Base-by-base conservation (phyloP, 495 filamentous ascomycete genomes). In the Pseudoneurospora amorphoporcata region DNA sequence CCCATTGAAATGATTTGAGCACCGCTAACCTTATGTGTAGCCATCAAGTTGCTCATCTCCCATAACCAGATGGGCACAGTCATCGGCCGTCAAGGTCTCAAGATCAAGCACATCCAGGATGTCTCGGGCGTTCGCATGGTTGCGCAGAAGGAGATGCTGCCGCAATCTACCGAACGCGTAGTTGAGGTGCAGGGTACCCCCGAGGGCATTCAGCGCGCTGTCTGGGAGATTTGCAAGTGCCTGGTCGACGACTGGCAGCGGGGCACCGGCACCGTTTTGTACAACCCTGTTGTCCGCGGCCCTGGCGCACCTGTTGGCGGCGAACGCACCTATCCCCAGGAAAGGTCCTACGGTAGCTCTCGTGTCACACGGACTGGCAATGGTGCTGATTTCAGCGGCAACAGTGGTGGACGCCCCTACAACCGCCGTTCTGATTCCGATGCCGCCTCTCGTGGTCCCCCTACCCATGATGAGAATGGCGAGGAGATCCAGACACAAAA, bases 61-160 rank as follows among this genome's bases (percentile, higher is more conserved):
- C 95, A 99, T 84, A 98, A 98, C 80, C 96, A 99, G 82, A 99
- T 99, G 95, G 95, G 95, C 70, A 98, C 95, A 74, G 97, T 99
- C 82, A 99, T 99, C 76, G 95, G 95, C 74, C 91, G 94, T 70
- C 91, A 94, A 84, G 95, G 95, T 61, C 87, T 97, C 73, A 98
- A 98, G 86, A 99, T 99, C 86, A 99, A 99, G 87, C 92, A 97
- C 81, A 99, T 99, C 76, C 95, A 99, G 81, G 96, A 99, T 83
- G 90, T 90, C 12, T 98, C 96, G 3, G 94, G 94, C 74, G 95
- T 98, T 72, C 93, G 95, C 76, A 98, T 99, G 95, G 94, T 98
- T 40, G 95, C 95, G 68, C 94, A 98, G 81, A 99, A 99, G 84
- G 95, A 99, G 79, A 98, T 99, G 95, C 90, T 98, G 40, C 95